These are phyloP conservation scores for Juglanconis oblonga DNA, from an alignment of 2,329 filamentous ascomycete genomes.

Conservation along the genomic window DNA sequence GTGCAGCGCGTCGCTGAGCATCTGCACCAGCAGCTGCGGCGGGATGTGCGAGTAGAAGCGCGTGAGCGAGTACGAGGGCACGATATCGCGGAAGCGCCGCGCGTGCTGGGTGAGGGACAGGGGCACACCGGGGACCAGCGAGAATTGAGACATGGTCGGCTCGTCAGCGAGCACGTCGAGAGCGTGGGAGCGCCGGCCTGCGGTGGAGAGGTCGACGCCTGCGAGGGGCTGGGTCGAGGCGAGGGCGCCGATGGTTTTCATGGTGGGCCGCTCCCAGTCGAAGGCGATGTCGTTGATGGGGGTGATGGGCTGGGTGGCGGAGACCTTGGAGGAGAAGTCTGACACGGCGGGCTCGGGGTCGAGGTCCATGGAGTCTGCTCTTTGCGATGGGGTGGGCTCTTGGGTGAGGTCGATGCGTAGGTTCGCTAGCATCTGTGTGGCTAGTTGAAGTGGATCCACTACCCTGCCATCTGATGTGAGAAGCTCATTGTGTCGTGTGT, in stretches of 20 bases:
- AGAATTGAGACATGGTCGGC: conserved; percentile 84
- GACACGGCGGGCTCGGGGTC: conserved; percentile 44
- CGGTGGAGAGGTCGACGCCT: conserved; percentile 33
- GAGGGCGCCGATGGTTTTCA: conserved; percentile 44
- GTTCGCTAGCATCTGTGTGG: conserved; percentile 92
- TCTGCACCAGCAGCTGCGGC: conserved; percentile 70
- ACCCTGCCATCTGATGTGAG: conserved; percentile 72
- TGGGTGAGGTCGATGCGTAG: conserved; percentile 84
- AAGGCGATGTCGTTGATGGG: conserved; percentile 72
- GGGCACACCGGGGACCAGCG: conserved; percentile 72
- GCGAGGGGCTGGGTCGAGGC: conserved; percentile 50
- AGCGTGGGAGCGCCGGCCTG: conserved; percentile 33
- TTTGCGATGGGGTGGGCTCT: conserved; percentile 52
- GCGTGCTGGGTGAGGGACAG: conserved; percentile 86
- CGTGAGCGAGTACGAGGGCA: conserved; percentile 81
- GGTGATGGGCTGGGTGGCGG: conserved; percentile 83
- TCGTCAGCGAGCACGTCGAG: conserved; percentile 75
- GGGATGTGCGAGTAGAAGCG: conserved; percentile 88
- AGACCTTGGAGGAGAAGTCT: conserved; percentile 48
- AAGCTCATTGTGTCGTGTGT: conserved; percentile 76
- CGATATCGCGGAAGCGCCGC: conserved; percentile 83
- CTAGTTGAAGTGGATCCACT: conserved; percentile 75
- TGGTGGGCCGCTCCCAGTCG: conserved; percentile 79
- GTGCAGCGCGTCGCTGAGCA: conserved; percentile 78
- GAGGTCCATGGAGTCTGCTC: conserved; percentile 65